Conservation (phyloP, 495 filamentous ascomycete genomes). For the Aspergillus hancockii region DNA sequence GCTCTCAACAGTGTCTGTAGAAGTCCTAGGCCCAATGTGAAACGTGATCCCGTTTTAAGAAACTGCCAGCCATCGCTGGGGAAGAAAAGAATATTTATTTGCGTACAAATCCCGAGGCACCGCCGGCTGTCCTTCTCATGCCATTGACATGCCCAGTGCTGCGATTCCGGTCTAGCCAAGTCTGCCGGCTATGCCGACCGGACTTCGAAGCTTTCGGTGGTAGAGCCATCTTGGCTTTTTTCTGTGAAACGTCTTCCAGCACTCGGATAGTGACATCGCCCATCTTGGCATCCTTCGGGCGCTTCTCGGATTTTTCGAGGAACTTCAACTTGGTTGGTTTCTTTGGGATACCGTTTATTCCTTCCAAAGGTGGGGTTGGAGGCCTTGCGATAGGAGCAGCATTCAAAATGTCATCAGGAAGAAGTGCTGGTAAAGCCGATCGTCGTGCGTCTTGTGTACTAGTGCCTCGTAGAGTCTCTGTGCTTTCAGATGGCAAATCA, state of each 20-base stretch:
- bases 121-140: slow-evolving; percentile 38
- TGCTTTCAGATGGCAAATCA: slow-evolving; percentile 42
- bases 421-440: slow-evolving; percentile 45
- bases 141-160: slow-evolving; percentile 40
- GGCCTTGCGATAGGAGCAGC: slow-evolving; percentile 43
- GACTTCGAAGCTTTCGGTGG: slow-evolving; percentile 52
- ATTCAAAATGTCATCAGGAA: slow-evolving; percentile 55
- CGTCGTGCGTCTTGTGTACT: slow-evolving; percentile 40
- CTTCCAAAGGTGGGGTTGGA: slow-evolving; percentile 40
- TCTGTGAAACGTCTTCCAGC: slow-evolving; percentile 39
- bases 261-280: slow-evolving; percentile 56
- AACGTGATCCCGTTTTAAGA: neutral
- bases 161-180: slow-evolving; percentile 48
- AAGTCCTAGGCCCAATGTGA: neutral
- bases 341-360: slow-evolving; percentile 25
- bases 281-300: slow-evolving; percentile 55
- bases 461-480: slow-evolving; percentile 45
- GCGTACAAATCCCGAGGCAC: slow-evolving; percentile 48
- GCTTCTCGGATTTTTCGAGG: slow-evolving; percentile 50
- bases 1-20: neutral
- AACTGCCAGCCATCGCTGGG: neutral
- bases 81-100: slow-evolving; percentile 16
- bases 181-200: slow-evolving; percentile 46
- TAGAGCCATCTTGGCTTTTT: slow-evolving; percentile 37
- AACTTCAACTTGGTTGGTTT: slow-evolving; percentile 52